A percentile compares a stretch with the other conserved stretches of the same genome.
Conservation (phyloP, 1,139 yeast genomes). For the Nakaseomyces nivariensis region DNA sequence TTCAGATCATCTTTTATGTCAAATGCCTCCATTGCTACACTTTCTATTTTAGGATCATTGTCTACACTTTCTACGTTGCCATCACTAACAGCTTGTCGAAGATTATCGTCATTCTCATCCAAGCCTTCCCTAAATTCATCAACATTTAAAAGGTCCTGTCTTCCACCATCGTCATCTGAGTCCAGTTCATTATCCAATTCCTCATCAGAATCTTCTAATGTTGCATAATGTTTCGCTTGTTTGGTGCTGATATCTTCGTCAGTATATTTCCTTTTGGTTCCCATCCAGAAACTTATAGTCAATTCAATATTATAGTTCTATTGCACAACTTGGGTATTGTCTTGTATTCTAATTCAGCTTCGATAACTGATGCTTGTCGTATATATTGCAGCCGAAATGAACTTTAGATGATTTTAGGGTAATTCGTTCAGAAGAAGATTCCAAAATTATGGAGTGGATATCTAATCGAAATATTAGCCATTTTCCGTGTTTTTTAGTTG, state of each 20-base stretch:
- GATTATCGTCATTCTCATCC: neutral
- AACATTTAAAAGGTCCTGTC: neutral
- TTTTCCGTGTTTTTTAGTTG: no score
- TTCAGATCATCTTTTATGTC: constrained; percentile 17
- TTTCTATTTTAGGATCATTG: neutral
- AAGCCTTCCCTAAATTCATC: neutral
- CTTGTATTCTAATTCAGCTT: no score
- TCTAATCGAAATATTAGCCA: no score
- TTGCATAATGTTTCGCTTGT: neutral
- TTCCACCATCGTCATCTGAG: constrained; percentile 5
- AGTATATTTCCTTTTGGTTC: neutral
- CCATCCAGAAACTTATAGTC: neutral
- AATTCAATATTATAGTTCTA: no score
- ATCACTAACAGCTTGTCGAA: neutral
- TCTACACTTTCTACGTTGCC: neutral
- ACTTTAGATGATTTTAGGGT: no score
- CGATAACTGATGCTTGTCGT: no score
- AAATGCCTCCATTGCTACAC: constrained; percentile 14
- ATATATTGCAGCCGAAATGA: no score
- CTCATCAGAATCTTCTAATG: constrained; percentile 1
- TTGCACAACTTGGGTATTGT: no score
- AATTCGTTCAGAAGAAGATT: no score
- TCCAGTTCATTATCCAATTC: constrained; percentile 2
- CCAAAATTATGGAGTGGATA: no score
- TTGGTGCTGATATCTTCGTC: neutral